phyloP scores from a whole-genome alignment of 108 stramenopile genomes.

The Chaetoceros tenuissimus region DNA sequence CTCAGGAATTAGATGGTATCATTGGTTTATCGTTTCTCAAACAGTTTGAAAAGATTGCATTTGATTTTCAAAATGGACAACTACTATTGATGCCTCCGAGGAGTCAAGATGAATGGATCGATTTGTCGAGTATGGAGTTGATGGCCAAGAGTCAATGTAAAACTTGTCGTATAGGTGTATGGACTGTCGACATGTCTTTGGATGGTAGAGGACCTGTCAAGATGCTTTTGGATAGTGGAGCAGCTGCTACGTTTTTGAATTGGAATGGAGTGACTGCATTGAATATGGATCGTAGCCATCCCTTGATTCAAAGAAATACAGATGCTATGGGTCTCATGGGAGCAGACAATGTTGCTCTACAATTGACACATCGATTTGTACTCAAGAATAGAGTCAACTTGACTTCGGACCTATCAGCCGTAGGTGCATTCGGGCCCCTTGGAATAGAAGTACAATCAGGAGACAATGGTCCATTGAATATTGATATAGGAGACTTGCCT shows the following conservation, averaged over 20 bases:
- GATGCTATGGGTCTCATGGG: conserved; percentile 60
- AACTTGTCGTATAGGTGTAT: conserved; percentile 47
- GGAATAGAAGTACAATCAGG: conserved; percentile 11
- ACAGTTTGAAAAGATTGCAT: conserved; percentile 45
- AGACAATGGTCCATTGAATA: conserved; percentile 13
- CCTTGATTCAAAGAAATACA: conserved; percentile 23
- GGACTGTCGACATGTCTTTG: conserved; percentile 36
- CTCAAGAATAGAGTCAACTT: conserved; percentile 41
- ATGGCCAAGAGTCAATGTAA: conserved; percentile 28
- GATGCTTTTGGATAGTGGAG: conserved; percentile 72
- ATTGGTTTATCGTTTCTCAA: conserved; percentile 66
- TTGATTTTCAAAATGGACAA: conserved; percentile 40
- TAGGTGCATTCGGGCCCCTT: conserved; percentile 11
- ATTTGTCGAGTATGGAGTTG: conserved; percentile 4
- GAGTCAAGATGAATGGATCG: conserved; percentile 1
- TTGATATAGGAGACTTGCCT: conserved; percentile 70
- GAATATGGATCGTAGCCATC: conserved; percentile 18
- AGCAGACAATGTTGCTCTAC: conserved; percentile 48
- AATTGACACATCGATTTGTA: conserved; percentile 50
- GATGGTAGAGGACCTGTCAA: conserved; percentile 63
- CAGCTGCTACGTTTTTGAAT: conserved; percentile 45
- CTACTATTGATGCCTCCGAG: conserved; percentile 18
- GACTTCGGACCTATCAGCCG: conserved; percentile 6
- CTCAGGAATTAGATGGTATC: conserved; percentile 59
- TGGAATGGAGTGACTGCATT: conserved; percentile 57